Percentiles rank a stretch among this genome's conserved stretches.
phyloP scores from a whole-genome alignment of 1,284 basidiomycete species.

The Neotropicomus parvogracilis region DNA sequence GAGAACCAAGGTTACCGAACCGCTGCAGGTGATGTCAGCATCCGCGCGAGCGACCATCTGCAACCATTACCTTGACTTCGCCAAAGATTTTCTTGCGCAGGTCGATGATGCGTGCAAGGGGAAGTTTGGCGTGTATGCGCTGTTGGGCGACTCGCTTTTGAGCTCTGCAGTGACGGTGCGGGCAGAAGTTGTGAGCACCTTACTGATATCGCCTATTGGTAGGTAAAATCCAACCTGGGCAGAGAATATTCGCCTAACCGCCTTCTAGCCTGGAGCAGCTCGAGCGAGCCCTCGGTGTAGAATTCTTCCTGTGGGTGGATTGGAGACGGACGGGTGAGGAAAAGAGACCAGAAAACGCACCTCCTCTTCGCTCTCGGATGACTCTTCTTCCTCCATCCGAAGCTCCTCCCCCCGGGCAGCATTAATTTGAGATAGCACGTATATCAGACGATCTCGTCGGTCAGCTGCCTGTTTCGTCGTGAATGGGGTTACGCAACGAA shows the following conservation, averaged over 20 bases:
- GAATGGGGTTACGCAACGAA: slow-evolving; percentile 18
- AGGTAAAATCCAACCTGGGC: slow-evolving; percentile 77
- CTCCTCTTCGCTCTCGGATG: slow-evolving; percentile 74
- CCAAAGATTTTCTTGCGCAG: slow-evolving; percentile 86
- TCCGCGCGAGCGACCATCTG: not conserved
- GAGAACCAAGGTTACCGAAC: slow-evolving; percentile 90
- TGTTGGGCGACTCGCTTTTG: slow-evolving; percentile 88
- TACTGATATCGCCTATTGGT: slow-evolving; percentile 47
- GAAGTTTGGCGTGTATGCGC: slow-evolving; percentile 80
- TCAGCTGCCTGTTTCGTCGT: slow-evolving; percentile 63
- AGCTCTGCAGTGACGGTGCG: slow-evolving; percentile 65
- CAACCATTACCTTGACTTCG: slow-evolving; percentile 72
- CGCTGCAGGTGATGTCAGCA: slow-evolving; percentile 46
- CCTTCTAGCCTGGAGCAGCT: slow-evolving; percentile 80
- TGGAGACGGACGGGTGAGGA: not conserved
- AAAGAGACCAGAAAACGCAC: slow-evolving; percentile 38
- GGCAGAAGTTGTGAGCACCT: slow-evolving; percentile 72
- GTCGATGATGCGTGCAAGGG: slow-evolving; percentile 89
- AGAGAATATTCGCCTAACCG: slow-evolving; percentile 90
- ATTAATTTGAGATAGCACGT: slow-evolving; percentile 86
- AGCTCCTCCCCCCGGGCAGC: slow-evolving; percentile 73
- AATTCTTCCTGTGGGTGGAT: slow-evolving; percentile 74
- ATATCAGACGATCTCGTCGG: slow-evolving; percentile 90
- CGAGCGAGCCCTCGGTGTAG: slow-evolving; percentile 88
- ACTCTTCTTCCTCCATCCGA: slow-evolving; percentile 66